Conservation (phyloP, 805 yeast genomes). For the Candida odintsovae region DNA sequence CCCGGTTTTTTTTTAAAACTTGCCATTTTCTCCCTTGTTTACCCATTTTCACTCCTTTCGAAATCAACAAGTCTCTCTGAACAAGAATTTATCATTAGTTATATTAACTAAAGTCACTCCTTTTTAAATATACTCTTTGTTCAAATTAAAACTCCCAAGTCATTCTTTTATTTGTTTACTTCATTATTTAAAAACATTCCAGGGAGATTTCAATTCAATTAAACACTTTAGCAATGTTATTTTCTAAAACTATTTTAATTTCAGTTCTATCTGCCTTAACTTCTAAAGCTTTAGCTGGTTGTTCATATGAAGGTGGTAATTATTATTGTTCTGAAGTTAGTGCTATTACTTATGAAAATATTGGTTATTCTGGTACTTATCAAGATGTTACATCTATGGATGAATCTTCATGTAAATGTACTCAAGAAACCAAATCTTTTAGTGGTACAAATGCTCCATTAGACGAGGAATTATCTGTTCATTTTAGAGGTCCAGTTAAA, state of each 20-base stretch:
- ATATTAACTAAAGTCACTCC: slow-evolving; percentile 1
- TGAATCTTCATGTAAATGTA: slow-evolving; percentile 61
- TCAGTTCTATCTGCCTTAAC: slow-evolving; percentile 18
- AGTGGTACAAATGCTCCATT: slow-evolving; percentile 73
- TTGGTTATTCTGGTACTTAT: slow-evolving; percentile 86
- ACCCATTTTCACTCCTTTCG: slow-evolving; percentile 10
- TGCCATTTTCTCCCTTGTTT: background rate
- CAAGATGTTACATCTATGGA: slow-evolving; percentile 77
- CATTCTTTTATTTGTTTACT: background rate
- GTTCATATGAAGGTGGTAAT: slow-evolving; percentile 59
- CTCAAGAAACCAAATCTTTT: slow-evolving; percentile 51
- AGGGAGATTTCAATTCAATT: background rate
- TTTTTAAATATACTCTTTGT: background rate
- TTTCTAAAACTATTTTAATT: slow-evolving; percentile 17
- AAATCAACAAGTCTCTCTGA: slow-evolving; percentile 2
- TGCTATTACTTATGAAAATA: slow-evolving; percentile 60
- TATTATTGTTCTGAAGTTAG: slow-evolving; percentile 72
- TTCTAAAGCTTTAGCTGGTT: slow-evolving; percentile 26
- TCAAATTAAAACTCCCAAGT: background rate
- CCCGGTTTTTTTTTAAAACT: too few species aligned
- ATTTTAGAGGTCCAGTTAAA: slow-evolving; percentile 84
- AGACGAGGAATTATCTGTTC: slow-evolving; percentile 82
- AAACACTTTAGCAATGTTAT: slow-evolving; percentile 13
- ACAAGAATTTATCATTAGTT: background rate
- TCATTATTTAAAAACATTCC: background rate